phyloP scores from a whole-genome alignment of 345 rosid genomes.

The Cardamine occulta region DNA sequence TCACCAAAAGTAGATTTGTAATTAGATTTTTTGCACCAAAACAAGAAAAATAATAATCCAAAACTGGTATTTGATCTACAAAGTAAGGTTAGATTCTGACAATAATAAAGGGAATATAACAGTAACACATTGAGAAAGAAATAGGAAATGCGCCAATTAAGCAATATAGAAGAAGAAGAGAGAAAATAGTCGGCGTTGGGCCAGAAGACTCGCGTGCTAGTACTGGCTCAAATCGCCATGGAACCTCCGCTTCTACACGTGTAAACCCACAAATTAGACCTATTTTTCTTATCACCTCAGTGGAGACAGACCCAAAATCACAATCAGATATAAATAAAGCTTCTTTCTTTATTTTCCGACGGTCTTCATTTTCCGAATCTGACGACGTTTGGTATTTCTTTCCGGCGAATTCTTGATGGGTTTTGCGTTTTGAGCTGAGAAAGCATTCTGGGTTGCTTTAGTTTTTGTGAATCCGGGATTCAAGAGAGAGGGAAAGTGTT shows the following conservation, averaged over 20 bases:
- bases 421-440: constrained; percentile 19
- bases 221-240: constrained; percentile 33
- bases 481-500: constrained; percentile 2
- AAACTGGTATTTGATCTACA: not conserved
- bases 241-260: constrained; percentile 32
- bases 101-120: not conserved
- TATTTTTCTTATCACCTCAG: constrained; percentile 15
- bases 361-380: constrained; percentile 10
- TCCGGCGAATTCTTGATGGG: constrained; percentile 18
- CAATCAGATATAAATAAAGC: constrained; percentile 14
- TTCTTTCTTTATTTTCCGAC: constrained; percentile 5
- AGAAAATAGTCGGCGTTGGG: constrained; percentile 22
- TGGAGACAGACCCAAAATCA: constrained; percentile 21
- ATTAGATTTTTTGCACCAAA: not conserved
- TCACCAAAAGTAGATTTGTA: not conserved
- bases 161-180: constrained; percentile 24
- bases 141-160: not conserved
- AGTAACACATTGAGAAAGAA: not conserved
- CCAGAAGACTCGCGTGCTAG: constrained; percentile 41
- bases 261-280: constrained; percentile 25
- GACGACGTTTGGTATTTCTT: constrained; percentile 11
- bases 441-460: constrained; percentile 1
- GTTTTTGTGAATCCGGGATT: not conserved
- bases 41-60: not conserved
- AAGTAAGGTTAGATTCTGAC: not conserved